A percentile compares a stretch with the other conserved stretches of the same genome.
These are phyloP conservation scores for Amoebophrya sp. DNA, from an alignment of 169 alveolate genomes.

Conservation along the genomic window DNA sequence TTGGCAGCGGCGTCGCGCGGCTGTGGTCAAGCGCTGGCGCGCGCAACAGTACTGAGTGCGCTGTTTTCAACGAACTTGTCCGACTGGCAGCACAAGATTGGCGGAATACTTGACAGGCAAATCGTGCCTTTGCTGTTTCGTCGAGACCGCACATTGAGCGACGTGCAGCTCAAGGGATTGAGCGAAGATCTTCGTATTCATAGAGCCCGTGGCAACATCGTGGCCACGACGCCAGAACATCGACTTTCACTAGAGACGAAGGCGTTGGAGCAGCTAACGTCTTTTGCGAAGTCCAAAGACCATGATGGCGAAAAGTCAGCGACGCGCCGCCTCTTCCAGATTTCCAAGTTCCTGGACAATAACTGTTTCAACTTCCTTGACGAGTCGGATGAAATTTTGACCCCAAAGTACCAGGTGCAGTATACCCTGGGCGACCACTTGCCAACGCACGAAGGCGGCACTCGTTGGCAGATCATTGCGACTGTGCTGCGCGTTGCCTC, in stretches of 20 bases:
- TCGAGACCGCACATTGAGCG: background rate
- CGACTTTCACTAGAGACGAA: background rate
- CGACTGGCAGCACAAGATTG: background rate
- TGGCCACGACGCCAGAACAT: background rate
- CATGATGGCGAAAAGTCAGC: background rate
- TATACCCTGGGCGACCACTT: background rate
- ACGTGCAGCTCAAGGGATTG: background rate
- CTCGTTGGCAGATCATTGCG: background rate
- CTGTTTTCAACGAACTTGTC: background rate
- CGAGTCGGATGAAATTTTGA: background rate
- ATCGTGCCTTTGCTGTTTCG: background rate
- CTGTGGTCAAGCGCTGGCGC: background rate
- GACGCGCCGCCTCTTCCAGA: background rate
- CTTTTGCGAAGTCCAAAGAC: background rate
- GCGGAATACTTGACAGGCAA: background rate
- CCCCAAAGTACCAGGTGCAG: background rate
- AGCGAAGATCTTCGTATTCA: background rate
- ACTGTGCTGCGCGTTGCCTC: background rate
- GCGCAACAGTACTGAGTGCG: background rate
- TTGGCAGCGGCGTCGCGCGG: background rate
- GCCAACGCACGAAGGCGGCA: background rate
- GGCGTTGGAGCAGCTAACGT: background rate
- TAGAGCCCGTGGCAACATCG: background rate
- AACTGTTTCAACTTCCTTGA: background rate
- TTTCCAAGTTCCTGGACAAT: background rate